Percentiles rank a stretch among this genome's conserved stretches.
Evolutionary conservation across 257 asterid genomes (phyloP).

Genomic region (Solanum rostratum): DNA sequence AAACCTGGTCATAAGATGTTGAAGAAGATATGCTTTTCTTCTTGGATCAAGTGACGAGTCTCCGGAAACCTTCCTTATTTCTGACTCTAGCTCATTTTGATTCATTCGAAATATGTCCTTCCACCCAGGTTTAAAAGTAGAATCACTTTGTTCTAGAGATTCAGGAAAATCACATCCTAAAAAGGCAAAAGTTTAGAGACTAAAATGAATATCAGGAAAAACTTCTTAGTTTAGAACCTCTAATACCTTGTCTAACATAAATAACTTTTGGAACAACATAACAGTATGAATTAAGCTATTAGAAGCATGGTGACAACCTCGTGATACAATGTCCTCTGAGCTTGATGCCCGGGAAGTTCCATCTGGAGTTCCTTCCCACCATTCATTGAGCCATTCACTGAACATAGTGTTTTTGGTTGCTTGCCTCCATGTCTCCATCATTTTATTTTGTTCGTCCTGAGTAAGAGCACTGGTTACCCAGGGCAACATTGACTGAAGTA

Average conservation of each 20-base stretch:
- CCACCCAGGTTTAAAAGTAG: conserved; percentile 96
- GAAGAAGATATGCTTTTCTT: conserved; percentile 91
- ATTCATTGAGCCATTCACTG: conserved; percentile 94
- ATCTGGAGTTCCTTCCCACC: conserved; percentile 81
- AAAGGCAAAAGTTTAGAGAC: background rate
- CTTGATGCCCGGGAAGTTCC: conserved; percentile 33
- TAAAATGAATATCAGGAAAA: background rate
- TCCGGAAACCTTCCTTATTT: conserved; percentile 87
- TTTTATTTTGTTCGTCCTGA: conserved; percentile 91
- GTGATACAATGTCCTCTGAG: conserved; percentile 33
- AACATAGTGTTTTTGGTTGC: conserved; percentile 97
- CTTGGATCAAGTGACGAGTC: conserved; percentile 95
- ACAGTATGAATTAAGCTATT: background rate
- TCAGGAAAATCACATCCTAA: conserved; percentile 57
- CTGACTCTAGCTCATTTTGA: conserved; percentile 97
- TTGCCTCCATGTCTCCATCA: conserved; percentile 95
- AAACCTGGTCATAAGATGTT: conserved; percentile 93
- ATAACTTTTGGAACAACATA: background rate
- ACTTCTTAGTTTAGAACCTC: background rate
- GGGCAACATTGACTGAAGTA: conserved; percentile 93
- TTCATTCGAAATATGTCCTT: conserved; percentile 93
- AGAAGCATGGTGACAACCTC: conserved; percentile 32
- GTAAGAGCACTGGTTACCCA: conserved; percentile 98
- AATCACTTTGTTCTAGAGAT: conserved; percentile 59
- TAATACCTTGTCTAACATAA: background rate